Percentiles rank a stretch among this genome's conserved stretches.
Conservation (phyloP, 805 yeast species). For the Cyberlindnera japonica region DNA sequence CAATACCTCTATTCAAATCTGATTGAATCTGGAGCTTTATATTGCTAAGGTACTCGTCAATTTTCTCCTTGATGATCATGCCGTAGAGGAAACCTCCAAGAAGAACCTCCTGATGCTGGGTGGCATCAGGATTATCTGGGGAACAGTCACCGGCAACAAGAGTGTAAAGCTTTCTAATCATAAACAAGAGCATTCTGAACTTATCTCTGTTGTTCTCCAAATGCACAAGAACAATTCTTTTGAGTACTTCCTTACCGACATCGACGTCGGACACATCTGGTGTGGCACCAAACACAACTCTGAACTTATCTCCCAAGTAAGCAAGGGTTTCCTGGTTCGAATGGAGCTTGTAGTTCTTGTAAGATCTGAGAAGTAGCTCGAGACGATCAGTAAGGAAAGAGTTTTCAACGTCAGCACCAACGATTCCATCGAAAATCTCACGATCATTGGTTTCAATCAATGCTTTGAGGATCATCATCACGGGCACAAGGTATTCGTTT, state of each 20-base stretch:
- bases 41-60: conserved; percentile 83
- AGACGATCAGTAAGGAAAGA: conserved; percentile 97
- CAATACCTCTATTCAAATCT: conserved; percentile 74
- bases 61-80: conserved; percentile 93
- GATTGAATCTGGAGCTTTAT: conserved; percentile 71
- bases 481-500: conserved; percentile 92
- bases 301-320: conserved; percentile 91
- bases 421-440: conserved; percentile 93
- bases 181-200: conserved; percentile 81
- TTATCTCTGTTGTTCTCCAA: conserved; percentile 71
- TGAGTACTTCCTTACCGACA: conserved; percentile 81
- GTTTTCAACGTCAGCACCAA: conserved; percentile 81
- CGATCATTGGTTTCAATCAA: conserved; percentile 87
- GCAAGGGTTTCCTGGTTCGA: conserved; percentile 89
- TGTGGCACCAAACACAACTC: conserved; percentile 87
- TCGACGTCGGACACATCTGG: conserved; percentile 86
- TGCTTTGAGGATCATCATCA: conserved; percentile 87
- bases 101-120: conserved; percentile 96
- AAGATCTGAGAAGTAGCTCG: conserved; percentile 85
- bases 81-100: conserved; percentile 96
- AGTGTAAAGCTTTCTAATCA: conserved; percentile 93
- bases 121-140: conserved; percentile 98
- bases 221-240: conserved; percentile 86
- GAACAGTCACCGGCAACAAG: conserved; percentile 95
- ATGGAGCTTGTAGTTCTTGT: conserved; percentile 73